A percentile compares a stretch with the other conserved stretches of the same genome.
Conservation (phyloP, 139 green algal species). For the Mychonastes homosphaera region DNA sequence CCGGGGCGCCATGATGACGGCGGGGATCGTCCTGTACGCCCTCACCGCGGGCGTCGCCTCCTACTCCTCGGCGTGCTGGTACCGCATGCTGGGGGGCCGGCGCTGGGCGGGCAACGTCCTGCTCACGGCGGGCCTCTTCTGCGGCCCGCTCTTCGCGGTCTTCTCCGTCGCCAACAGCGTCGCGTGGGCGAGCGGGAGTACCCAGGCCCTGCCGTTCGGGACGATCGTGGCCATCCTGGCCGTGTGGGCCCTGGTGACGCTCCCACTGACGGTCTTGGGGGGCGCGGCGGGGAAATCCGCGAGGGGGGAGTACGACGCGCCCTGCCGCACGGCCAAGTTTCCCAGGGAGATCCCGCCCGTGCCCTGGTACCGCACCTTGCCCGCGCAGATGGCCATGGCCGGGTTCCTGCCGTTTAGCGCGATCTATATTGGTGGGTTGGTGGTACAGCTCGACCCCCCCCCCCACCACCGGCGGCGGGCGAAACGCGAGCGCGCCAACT, state of each 20-base stretch:
- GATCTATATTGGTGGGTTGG: constrained; percentile 70
- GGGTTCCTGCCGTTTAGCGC: constrained; percentile 65
- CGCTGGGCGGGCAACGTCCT: constrained; percentile 72
- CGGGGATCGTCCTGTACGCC: constrained; percentile 83
- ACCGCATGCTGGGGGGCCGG: constrained; percentile 78
- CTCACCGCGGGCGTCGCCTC: constrained; percentile 74
- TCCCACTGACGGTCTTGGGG: constrained; percentile 66
- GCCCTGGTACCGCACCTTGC: constrained; percentile 51
- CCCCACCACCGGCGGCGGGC: too few species aligned
- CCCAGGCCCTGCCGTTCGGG: constrained; percentile 16
- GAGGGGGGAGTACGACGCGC: constrained; percentile 6
- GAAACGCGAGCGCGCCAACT: too few species aligned
- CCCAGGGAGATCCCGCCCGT: constrained; percentile 47
- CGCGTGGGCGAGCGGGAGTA: constrained; percentile 33
- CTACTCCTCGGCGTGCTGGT: constrained; percentile 67
- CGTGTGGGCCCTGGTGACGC: constrained; percentile 70
- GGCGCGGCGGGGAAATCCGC: constrained; percentile 54
- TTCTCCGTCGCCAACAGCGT: constrained; percentile 83
- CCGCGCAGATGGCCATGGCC: constrained; percentile 69
- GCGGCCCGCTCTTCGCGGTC: constrained; percentile 56
- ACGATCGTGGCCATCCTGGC: constrained; percentile 80
- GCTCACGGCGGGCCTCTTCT: constrained; percentile 62
- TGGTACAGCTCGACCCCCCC: too few species aligned
- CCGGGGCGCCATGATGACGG: constrained; percentile 71
- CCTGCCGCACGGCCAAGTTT: constrained; percentile 52